Conservation (phyloP, 2,329 filamentous ascomycete genomes). For the Seiridium unicorne region DNA sequence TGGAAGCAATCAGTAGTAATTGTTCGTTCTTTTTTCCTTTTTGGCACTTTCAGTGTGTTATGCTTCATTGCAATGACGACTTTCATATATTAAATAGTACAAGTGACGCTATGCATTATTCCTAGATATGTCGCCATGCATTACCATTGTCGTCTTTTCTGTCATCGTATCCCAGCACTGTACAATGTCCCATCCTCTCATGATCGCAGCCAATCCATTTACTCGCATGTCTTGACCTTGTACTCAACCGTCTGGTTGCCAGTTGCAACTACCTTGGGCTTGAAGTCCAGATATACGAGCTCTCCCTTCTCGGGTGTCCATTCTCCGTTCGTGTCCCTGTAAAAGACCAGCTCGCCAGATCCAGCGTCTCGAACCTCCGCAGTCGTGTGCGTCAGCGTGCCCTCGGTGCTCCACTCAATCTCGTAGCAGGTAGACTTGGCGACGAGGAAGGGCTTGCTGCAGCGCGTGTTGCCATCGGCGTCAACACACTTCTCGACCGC, state of each 20-base stretch:
- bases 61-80: too few relatives aligned
- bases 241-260: slow-evolving; percentile 44
- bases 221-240: slow-evolving; percentile 32
- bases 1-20: too few relatives aligned
- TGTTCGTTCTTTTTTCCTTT: too few relatives aligned
- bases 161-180: too few relatives aligned
- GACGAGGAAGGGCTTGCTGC: slow-evolving; percentile 39
- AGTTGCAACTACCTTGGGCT: slow-evolving; percentile 37
- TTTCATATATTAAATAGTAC: too few relatives aligned
- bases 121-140: too few relatives aligned
- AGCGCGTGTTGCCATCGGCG: slow-evolving; percentile 33
- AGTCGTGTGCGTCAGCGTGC: slow-evolving; percentile 37
- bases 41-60: too few relatives aligned
- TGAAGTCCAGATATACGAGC: slow-evolving; percentile 10
- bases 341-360: slow-evolving; percentile 39
- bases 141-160: too few relatives aligned
- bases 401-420: slow-evolving; percentile 38
- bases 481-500: slow-evolving; percentile 40
- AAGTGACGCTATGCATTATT: too few relatives aligned
- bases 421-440: slow-evolving; percentile 35
- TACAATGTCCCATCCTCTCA: too few relatives aligned
- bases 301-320: slow-evolving; percentile 44
- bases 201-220: too few relatives aligned
- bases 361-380: slow-evolving; percentile 35
- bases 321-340: slow-evolving; percentile 42